Base-by-base conservation (phyloP, 1,139 yeast genomes). In the Eremothecium gossypii region DNA sequence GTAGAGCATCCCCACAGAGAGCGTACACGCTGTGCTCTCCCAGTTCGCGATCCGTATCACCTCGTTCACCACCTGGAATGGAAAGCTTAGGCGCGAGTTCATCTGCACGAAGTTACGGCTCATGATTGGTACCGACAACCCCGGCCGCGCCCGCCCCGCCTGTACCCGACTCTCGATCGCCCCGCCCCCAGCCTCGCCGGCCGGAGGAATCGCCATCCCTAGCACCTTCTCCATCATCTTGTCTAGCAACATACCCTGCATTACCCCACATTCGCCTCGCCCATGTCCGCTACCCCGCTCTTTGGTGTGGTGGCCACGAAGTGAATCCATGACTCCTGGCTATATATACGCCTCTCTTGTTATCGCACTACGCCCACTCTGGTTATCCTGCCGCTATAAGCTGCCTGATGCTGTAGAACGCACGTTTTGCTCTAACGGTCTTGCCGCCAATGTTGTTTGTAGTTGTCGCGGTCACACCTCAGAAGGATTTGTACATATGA, bases 141-240 rank as follows among this genome's bases (percentile, higher is more conserved):
- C 76, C 0, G 95, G 93, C 40, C 94, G 63, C 13, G 68, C 61
- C 47, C 75, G 75, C 45, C 83, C 86, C 49, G 74, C 72, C 41
- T 68, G 73, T 20, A 76, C 65, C 45, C 93, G 61, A 14, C 69
- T 71, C 36, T 71, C 66, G 8, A 76, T 61, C 7, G 59, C 51
- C 9, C 51, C 57, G 12, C 58, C 68, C 3, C 63, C 60, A 26
- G 58, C 46, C 40, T 68, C 68, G 3, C 77, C 67, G 10, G 80
- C 70, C 4, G 82, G 71, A 0, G 94, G 93, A 30, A 84, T 65
- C 4, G 87, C 79, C 78, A 83, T 77, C 27, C 76, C 67, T 2
- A 84, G 67, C 33, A 83, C 66, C 52, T 77, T 74, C 54, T 84
- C 95, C 51, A 84, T 71, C 41, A 85, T 61, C 46, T 78, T 79